Percentiles rank a stretch among this genome's conserved stretches.
phyloP scores from a whole-genome alignment of 2,329 filamentous ascomycete species.

The Colletotrichum lini region DNA sequence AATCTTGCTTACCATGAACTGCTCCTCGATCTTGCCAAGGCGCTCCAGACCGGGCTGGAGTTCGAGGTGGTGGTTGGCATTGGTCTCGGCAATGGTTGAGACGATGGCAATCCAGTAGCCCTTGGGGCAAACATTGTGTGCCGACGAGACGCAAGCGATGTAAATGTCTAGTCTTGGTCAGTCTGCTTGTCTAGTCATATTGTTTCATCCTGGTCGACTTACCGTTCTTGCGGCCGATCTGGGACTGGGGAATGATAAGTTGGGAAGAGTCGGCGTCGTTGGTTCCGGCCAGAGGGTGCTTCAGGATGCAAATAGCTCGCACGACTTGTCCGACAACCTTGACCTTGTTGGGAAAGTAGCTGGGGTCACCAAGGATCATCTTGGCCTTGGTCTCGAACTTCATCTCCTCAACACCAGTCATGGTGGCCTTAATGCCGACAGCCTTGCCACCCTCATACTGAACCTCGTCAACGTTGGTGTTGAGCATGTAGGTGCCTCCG shows the following conservation, averaged over 20 bases:
- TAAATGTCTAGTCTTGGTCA: conserved; percentile 82
- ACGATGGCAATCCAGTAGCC: conserved; percentile 99
- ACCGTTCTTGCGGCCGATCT: conserved; percentile 97
- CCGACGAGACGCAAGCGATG: conserved; percentile 93
- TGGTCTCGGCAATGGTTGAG: conserved; percentile 93
- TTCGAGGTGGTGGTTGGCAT: conserved; percentile 95
- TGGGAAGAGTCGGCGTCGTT: conserved; percentile 91
- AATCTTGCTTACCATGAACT: conserved; percentile 81
- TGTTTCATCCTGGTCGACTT: conserved; percentile 49
- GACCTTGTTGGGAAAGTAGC: conserved; percentile 94
- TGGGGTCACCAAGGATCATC: conserved; percentile 96
- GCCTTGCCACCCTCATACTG: conserved; percentile 88
- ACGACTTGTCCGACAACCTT: conserved; percentile 90
- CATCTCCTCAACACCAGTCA: conserved; percentile 92
- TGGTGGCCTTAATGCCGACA: conserved; percentile 96
- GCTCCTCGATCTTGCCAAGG: conserved; percentile 94
- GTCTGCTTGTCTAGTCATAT: conserved; percentile 11
- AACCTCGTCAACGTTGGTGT: conserved; percentile 93
- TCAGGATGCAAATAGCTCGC: conserved; percentile 97
- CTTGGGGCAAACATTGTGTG: conserved; percentile 98
- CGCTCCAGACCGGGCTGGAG: conserved; percentile 92
- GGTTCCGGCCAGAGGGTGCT: conserved; percentile 93
- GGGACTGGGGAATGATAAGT: conserved; percentile 97
- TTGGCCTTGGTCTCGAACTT: conserved; percentile 97
- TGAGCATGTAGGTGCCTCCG: conserved; percentile 99